Evolutionary conservation across 306 rosid genomes (phyloP).

Genomic region (Bauhinia variegata): DNA sequence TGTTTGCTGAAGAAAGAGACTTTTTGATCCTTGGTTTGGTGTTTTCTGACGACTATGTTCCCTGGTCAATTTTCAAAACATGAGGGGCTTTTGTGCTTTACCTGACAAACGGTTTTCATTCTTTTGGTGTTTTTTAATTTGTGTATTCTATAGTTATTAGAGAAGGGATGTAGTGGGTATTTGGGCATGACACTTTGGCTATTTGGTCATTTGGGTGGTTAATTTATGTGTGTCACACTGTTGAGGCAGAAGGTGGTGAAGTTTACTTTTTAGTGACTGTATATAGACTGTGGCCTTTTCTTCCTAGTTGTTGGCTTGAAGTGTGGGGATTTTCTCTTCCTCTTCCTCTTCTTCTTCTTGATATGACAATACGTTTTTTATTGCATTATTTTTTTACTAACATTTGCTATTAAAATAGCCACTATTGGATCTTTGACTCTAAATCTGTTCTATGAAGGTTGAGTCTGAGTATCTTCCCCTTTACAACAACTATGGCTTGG

Average conservation of each 20-base stretch:
- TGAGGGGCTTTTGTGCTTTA: background rate
- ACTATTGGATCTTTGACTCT: slow-evolving; percentile 11
- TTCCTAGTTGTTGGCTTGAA: background rate
- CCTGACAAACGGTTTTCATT: background rate
- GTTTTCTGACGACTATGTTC: background rate
- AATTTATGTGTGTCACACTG: background rate
- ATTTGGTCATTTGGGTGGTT: too few species aligned
- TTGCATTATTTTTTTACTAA: background rate
- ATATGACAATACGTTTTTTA: too few species aligned
- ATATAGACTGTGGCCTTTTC: background rate
- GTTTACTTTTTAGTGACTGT: background rate
- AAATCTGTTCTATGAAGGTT: slow-evolving; percentile 51
- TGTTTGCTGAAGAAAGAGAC: too few species aligned
- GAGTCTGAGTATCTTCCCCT: slow-evolving; percentile 88
- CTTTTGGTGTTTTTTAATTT: background rate
- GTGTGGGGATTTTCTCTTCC: too few species aligned
- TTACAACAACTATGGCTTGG: slow-evolving; percentile 71
- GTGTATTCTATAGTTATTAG: background rate
- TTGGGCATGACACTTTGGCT: background rate
- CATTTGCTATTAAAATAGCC: background rate
- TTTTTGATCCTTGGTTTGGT: background rate
- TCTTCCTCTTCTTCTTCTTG: too few species aligned
- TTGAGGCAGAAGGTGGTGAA: background rate
- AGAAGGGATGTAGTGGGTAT: background rate
- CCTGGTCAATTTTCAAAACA: too few species aligned